These are phyloP conservation scores for Trematosphaeria pertusa DNA, from an alignment of 2,329 filamentous ascomycete species.

Conservation along the genomic window DNA sequence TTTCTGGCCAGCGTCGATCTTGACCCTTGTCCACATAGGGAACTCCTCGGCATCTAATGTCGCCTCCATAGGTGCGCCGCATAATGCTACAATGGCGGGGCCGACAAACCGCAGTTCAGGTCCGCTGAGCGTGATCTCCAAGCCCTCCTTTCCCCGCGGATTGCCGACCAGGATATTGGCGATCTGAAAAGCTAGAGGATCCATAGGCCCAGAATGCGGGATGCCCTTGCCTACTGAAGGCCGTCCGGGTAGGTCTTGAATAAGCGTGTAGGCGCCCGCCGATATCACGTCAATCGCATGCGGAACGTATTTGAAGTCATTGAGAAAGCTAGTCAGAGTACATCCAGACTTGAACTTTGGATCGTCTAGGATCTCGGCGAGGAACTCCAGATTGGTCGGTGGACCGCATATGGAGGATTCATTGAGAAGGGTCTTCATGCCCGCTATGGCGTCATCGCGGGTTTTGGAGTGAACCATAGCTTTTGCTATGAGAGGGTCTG, in stretches of 20 bases:
- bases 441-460: constrained; percentile 52
- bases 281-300: constrained; percentile 63
- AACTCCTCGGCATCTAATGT: constrained; percentile 58
- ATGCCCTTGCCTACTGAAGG: constrained; percentile 65
- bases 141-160: constrained; percentile 55
- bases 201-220: constrained; percentile 67
- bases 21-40: constrained; percentile 64
- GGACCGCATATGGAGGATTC: constrained; percentile 60
- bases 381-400: constrained; percentile 65
- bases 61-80: constrained; percentile 62
- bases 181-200: constrained; percentile 63
- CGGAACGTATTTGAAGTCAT: constrained; percentile 58
- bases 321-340: constrained; percentile 65
- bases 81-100: constrained; percentile 63
- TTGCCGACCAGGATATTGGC: constrained; percentile 69
- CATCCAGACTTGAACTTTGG: constrained; percentile 56
- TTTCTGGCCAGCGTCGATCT: constrained; percentile 58
- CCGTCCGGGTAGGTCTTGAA: constrained; percentile 67
- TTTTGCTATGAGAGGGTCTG: constrained; percentile 64
- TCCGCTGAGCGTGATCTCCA: constrained; percentile 68
- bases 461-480: constrained; percentile 61
- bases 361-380: constrained; percentile 58
- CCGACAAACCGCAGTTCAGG: constrained; percentile 65
- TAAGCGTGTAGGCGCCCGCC: constrained; percentile 63
- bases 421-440: constrained; percentile 53